These are phyloP conservation scores for Cercospora sp. DNA, from an alignment of 2,329 filamentous ascomycete species.

Conservation along the genomic window DNA sequence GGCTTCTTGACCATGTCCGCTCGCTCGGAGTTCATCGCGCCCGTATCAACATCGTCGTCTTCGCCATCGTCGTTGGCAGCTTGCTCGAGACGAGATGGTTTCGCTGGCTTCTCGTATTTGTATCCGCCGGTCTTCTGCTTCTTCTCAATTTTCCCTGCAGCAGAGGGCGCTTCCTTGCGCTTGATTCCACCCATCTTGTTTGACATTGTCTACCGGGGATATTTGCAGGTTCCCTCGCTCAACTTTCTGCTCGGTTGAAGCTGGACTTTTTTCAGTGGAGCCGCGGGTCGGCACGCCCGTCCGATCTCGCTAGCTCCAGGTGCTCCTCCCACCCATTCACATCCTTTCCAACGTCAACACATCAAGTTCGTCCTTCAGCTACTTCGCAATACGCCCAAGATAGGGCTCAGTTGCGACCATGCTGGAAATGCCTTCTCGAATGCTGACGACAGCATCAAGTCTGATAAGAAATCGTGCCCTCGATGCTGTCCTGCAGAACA, in stretches of 20 bases:
- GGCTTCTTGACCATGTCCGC: constrained; percentile 17
- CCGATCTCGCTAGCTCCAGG: neutral
- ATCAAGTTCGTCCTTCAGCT: neutral
- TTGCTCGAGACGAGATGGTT: constrained; percentile 34
- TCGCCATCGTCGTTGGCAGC: constrained; percentile 33
- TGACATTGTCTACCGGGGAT: neutral
- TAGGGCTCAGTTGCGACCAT: neutral
- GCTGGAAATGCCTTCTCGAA: neutral
- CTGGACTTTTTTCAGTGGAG: constrained; percentile 8
- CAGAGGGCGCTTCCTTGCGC: constrained; percentile 40
- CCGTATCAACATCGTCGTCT: constrained; percentile 21
- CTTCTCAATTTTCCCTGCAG: constrained; percentile 33
- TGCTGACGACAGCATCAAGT: neutral
- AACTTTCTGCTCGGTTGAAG: neutral
- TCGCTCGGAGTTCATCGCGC: constrained; percentile 19
- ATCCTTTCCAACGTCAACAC: neutral
- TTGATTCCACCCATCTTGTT: constrained; percentile 42
- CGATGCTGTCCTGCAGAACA: neutral
- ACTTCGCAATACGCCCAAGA: neutral
- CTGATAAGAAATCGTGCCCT: neutral
- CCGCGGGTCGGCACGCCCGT: neutral
- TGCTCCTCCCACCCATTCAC: neutral
- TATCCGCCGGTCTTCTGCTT: constrained; percentile 44
- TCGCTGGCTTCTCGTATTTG: constrained; percentile 29
- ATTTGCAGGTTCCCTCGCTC: neutral